Base-by-base conservation (phyloP, 495 filamentous ascomycete genomes). In the Rhypophila decipiens region DNA sequence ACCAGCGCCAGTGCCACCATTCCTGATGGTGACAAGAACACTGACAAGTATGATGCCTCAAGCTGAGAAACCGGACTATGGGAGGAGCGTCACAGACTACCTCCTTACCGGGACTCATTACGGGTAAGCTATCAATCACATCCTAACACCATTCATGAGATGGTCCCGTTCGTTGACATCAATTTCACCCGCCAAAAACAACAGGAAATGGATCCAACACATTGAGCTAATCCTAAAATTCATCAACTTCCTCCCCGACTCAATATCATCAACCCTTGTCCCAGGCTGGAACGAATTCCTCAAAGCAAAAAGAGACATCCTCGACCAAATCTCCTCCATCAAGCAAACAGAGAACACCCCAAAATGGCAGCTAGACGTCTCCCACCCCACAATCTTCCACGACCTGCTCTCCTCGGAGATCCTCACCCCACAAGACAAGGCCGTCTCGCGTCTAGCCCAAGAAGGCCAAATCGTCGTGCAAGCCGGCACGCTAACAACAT, bases 331-430 rank as follows among this genome's bases (percentile, higher is more conserved):
- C 51, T 18, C 24, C 21, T 46, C 41, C 17, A 50, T 50, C 47
- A 22, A 27, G 3, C 22, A 36, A 10, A 45, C 36, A 2, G n/a
- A 18, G 10, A 43, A 39, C 37, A 42, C 44, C 15, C 8, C 35
- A 5, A 38, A 46, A 0, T 15, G 42, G 8, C 24, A 47, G 2
- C 44, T 48, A 24, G 46, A 47, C 19, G 37, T 38, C 15, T 36
- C 37, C 0, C 53, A 56, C 21, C 53, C 49, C 7, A 57, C 63
- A 38, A 60, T 66, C 33, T 59, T 61, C 33, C 57, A 60, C 42
- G 51, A 56, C 41, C 45, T 59, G n/a, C 52, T 64, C 4, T 42
- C 46, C 37, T 53, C 52, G 29, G 42, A 57, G 37, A 24, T 40
- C 13, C 57, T 63, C 17, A 56, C 55, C 5, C 48, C 44, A 1